Evolutionary conservation across 495 filamentous ascomycete species (phyloP), one percentile per base, ranked within the genome.

Genomic region (Trichoderma erinaceum): DNA sequence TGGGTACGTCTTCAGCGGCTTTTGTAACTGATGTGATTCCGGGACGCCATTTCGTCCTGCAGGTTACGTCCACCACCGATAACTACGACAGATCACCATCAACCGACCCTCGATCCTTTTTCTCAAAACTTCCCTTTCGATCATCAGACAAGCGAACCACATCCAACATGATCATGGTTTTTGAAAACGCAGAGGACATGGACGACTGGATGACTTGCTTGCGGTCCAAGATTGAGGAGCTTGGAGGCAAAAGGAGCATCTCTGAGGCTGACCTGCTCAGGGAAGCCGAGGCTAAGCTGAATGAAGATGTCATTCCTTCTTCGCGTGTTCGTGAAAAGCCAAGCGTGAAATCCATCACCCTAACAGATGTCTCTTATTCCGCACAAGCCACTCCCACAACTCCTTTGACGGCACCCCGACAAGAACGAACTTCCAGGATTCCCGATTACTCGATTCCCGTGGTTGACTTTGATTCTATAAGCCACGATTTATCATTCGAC

Each of bases 11-110:
- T 21, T 97, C 95, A 7, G 92, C 92, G 15, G 95, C 95, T 23
- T 99, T 96, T 80, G 95, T 90, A 0, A 97, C 89, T 71, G 95
- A 99, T 77, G 86, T 90, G 3, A 95, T 99, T 69, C 92, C 93
- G 0, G 95, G 95, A 29, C 89, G 89, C 69, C 95, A 94, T 71
- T 97, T 89, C 87, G 95, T 99, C 2, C 73, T 99, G 65, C 95
- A 97, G 72, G 85, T 98, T 16, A 92, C 90, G n/a, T 89, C 93
- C 64, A 82, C 84, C 23, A 84, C 84, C 6, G 86, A 89, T 23
- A 82, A 87, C 35, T 7, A 38, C 12, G 89, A 95, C 38, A 83
- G 83, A 25, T 75, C 76, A n/a, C 69, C 80, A 13, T 74, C 78
- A 3, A 82, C 87, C 5, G 76, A 81, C 64, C 75, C 85, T 3